Base-by-base conservation (phyloP, 2,329 filamentous ascomycete species). In the Cercospora beticola region DNA sequence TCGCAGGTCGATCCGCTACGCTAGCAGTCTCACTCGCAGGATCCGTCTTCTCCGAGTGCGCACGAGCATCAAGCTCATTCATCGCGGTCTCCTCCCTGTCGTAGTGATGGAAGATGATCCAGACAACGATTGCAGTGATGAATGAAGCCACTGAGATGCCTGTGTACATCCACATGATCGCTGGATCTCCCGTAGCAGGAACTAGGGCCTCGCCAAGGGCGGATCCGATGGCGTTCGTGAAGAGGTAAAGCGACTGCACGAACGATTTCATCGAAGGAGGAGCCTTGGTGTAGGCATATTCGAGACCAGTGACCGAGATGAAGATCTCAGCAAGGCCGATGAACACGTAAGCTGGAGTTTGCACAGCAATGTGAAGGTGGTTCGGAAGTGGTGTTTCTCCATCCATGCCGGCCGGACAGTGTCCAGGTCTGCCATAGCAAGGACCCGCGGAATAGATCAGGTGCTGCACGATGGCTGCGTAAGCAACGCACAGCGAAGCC, bases 161-260 rank as follows among this genome's bases (percentile, higher is more conserved):
- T 21, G 73, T 75, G 67, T 78, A 78, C 83, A 92, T 86, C 87
- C 88, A 91, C 67, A 89, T 75, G 73, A 91, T 84, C 72, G 87
- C 83, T 23, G 90, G 90, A 76, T 92, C 87, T 66, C 84, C 84
- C 6, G 87, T 86, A 5, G 84, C 79, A 0, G 89, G 87, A 1
- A 87, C 84, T 12, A 92, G 80, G 2, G 88, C 85, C 72, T 89
- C 86, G 2, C 86, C 87, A 23, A 92, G 79, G 33, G 86, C 86
- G 1, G 86, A 84, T 3, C 86, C 86, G 56, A 87, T 82, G 3
- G 87, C 88, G 57, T 82, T 86, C 46, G 86, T 89, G 70, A 89
- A 82, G 66, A 89, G 82, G 74, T 86, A 89, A n/a, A 89, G 75
- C 83, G 83, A 78, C 79, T 83, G 83, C 67, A 84, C 81, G 69